Conservation (phyloP, 176 grass and related monocot genomes). For the Oryza glumipatula region DNA sequence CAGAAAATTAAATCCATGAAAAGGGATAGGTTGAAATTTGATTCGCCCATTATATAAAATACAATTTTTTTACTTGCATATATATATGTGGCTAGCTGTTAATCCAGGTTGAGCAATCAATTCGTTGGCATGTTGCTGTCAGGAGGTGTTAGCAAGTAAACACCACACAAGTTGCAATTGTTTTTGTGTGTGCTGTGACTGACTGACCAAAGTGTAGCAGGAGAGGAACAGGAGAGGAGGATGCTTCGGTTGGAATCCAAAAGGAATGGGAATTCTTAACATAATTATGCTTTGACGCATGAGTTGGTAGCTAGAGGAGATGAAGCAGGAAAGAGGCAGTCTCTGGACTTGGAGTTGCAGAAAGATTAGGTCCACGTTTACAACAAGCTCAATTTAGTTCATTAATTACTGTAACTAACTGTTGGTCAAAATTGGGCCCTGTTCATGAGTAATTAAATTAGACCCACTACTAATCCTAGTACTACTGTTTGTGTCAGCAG, state of each 20-base stretch:
- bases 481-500: not conserved
- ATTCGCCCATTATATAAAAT: not conserved
- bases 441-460: not conserved
- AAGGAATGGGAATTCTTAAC: not conserved
- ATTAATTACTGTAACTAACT: constrained; percentile 9
- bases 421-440: constrained; percentile 38
- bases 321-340: not conserved
- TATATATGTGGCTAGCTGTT: not conserved
- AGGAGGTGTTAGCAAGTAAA: constrained; percentile 25
- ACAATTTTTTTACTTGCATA: not conserved
- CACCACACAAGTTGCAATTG: not conserved
- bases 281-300: not conserved
- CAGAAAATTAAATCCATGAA: not conserved
- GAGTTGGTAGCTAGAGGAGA: not conserved
- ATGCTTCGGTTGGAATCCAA: constrained; percentile 45
- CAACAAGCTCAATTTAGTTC: constrained; percentile 27
- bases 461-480: not conserved
- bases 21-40: not conserved
- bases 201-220: not conserved
- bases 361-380: constrained; percentile 49
- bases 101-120: constrained; percentile 5
- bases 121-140: constrained; percentile 44
- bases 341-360: not conserved
- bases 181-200: not conserved
- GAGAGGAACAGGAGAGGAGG: not conserved